Evolutionary conservation across 768 basidiomycete genomes (phyloP).

Genomic region (Macrolepiota dolichaula): DNA sequence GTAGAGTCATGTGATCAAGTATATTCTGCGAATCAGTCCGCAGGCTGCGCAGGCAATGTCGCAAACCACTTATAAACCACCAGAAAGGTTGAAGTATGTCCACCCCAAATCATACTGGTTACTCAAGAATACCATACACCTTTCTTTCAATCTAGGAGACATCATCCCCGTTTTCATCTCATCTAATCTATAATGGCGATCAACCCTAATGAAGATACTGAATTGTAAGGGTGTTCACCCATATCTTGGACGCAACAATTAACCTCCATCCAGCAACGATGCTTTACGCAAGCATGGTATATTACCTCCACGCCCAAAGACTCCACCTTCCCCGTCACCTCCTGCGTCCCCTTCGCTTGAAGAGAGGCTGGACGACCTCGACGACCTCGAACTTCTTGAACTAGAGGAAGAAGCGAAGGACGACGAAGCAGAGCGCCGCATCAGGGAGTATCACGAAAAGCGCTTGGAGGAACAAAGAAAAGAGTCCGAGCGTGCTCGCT

Average conservation of each 20-base stretch:
- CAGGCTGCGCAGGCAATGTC: slow-evolving; percentile 12
- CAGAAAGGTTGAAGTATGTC: not conserved
- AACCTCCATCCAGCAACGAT: slow-evolving; percentile 67
- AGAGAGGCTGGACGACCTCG: slow-evolving; percentile 63
- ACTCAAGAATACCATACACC: not conserved
- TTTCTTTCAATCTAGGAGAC: not conserved
- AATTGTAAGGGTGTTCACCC: slow-evolving; percentile 65
- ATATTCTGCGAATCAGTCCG: not conserved
- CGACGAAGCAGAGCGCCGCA: slow-evolving; percentile 72
- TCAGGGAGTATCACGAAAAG: slow-evolving; percentile 62
- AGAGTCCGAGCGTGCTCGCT: slow-evolving; percentile 60
- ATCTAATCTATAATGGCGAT: slow-evolving; percentile 47
- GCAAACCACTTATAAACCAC: not conserved
- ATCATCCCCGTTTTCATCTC: not conserved
- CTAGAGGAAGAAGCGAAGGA: slow-evolving; percentile 71
- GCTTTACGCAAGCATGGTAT: slow-evolving; percentile 91
- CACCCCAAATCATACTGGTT: not conserved
- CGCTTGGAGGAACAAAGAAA: slow-evolving; percentile 60
- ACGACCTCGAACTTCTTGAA: slow-evolving; percentile 59
- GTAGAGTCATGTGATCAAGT: not conserved
- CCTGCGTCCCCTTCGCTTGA: slow-evolving; percentile 73
- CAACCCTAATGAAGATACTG: slow-evolving; percentile 90
- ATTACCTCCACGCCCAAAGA: slow-evolving; percentile 67
- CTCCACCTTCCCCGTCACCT: slow-evolving; percentile 73
- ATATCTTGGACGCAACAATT: not conserved